Conservation (phyloP, 1,139 yeast species). For the Suhomyces wounanorum region DNA sequence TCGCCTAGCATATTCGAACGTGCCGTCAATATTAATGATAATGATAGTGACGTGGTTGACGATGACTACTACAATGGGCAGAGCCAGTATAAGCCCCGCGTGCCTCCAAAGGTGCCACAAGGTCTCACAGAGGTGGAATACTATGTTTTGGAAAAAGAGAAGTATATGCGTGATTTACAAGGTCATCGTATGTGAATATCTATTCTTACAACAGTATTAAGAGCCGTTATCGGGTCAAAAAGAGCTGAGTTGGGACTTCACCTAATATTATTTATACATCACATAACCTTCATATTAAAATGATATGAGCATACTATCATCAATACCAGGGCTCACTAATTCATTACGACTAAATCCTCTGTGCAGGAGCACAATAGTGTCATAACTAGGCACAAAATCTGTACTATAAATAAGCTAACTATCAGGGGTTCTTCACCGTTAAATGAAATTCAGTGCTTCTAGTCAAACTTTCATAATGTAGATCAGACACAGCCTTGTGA, state of each 20-base stretch:
- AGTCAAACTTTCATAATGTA: not conserved
- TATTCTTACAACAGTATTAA: not conserved
- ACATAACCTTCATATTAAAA: too few relatives aligned
- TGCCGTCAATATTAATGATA: slow-evolving; percentile 16
- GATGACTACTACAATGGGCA: slow-evolving; percentile 31
- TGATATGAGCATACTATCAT: too few relatives aligned
- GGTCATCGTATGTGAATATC: slow-evolving; percentile 31
- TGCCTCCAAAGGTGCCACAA: slow-evolving; percentile 58
- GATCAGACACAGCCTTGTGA: slow-evolving; percentile 1
- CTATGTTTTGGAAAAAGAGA: slow-evolving; percentile 45
- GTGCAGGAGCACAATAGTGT: not conserved
- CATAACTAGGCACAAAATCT: not conserved
- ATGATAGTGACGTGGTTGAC: slow-evolving; percentile 17
- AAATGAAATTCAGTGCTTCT: not conserved
- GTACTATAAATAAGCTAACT: not conserved
- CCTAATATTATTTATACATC: too few relatives aligned
- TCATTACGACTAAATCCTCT: not conserved
- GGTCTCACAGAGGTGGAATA: slow-evolving; percentile 53
- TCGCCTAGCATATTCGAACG: slow-evolving; percentile 44
- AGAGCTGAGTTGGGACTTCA: too few relatives aligned
- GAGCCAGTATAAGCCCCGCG: slow-evolving; percentile 45
- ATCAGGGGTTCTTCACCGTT: not conserved
- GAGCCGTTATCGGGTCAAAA: not conserved
- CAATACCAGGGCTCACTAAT: not conserved
- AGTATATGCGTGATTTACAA: slow-evolving; percentile 44